Percentiles rank a stretch among this genome's conserved stretches.
Conservation (phyloP, 768 basidiomycete genomes). For the Lactifluus subvellereus region DNA sequence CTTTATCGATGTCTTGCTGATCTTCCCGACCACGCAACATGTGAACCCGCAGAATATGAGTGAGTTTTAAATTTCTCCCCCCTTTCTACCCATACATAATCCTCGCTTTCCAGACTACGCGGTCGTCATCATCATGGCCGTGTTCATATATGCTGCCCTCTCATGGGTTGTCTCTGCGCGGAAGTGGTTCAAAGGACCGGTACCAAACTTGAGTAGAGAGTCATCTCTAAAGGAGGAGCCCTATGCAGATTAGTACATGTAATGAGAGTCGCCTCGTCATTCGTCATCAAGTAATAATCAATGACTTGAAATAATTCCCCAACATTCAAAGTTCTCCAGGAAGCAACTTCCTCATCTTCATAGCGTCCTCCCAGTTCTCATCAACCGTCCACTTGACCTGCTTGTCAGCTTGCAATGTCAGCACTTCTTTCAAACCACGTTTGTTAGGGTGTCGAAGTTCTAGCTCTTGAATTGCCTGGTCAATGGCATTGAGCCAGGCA, state of each 20-base stretch:
- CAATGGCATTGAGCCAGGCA: conserved; percentile 50
- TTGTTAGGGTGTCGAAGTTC: conserved; percentile 32
- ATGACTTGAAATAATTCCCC: neutral
- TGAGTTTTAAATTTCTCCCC: conserved; percentile 10
- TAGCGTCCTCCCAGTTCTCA: conserved; percentile 45
- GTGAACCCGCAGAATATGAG: conserved; percentile 19
- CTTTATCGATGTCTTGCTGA: conserved; percentile 53
- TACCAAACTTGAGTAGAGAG: conserved; percentile 35
- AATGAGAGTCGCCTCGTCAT: neutral
- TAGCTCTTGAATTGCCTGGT: conserved; percentile 38
- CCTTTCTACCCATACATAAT: neutral
- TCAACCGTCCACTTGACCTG: conserved; percentile 53
- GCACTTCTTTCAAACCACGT: conserved; percentile 30
- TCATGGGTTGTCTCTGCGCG: conserved; percentile 64
- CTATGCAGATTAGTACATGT: neutral
- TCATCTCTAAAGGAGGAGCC: conserved; percentile 9
- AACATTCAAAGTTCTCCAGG: conserved; percentile 27
- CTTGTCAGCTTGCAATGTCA: conserved; percentile 48
- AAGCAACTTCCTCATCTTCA: conserved; percentile 35
- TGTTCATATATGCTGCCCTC: conserved; percentile 56
- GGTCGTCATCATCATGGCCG: conserved; percentile 56
- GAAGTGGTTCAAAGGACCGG: conserved; percentile 67
- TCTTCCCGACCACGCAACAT: conserved; percentile 36
- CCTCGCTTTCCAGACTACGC: conserved; percentile 48
- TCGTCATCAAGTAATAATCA: neutral